Base-by-base conservation (phyloP, 352 stramenopile species). In the Globisporangium megalacanthum region DNA sequence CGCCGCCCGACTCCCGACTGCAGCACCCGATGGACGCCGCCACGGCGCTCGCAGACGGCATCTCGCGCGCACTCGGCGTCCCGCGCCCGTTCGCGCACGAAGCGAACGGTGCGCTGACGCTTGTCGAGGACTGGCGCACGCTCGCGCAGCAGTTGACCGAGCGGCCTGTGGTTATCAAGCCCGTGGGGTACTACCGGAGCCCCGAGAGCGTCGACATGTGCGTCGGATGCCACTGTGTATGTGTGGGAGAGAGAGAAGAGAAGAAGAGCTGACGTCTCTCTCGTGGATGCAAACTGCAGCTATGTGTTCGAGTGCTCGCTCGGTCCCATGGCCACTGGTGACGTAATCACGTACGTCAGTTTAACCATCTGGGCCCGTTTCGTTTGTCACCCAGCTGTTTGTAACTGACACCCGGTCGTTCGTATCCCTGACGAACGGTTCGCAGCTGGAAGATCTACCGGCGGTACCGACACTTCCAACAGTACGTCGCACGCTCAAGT, bases 391-490 rank as follows among this genome's bases (percentile, higher is more conserved):
- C n/a, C 14, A 19, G 42, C 39, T 45, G 42, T 48, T 48, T 10
- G 13, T 25, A 22, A 19, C 42, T 48, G 42, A 48, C 42, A 25
- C 42, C 10, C 11, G 17, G 25, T 17, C 7, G n/a, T 20, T 44
- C 56, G 29, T 61, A 22, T 46, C 5, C 33, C 7, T 39, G 35
- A 39, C 35, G 35, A 39, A 39, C 35, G 35, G 35, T 2, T 13
- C 2, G 58, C 47, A 79, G 69, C 37, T 94, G 83, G 83, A 90
- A 90, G 58, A 85, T 94, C 56, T 91, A 92, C 48, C 77, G 82
- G 8, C 82, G 84, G n/a, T 94, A 94, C 61, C 69, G 84, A 35
- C 81, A 94, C 20, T 94, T 94, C 68, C 75, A 94, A 53, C 69
- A 76, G 52, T 91, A 90, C 55, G 72, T 88, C 14, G 57, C 72